Conservation (phyloP, 148 eudicot genomes). For the Amaranthus palmeri region DNA sequence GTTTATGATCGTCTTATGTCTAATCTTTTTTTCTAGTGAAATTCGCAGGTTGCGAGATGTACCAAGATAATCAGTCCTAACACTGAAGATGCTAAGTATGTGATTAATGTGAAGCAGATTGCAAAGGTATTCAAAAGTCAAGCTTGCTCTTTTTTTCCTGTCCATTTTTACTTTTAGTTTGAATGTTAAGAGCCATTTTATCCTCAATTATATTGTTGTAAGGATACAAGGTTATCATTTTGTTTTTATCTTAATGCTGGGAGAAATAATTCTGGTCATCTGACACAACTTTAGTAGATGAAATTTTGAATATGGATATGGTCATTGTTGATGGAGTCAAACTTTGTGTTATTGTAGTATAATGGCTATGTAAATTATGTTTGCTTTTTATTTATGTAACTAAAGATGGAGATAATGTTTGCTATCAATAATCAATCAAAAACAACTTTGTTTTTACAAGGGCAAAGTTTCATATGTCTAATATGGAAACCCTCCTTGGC, state of each 20-base stretch:
- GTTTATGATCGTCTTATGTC: neutral
- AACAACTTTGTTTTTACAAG: no score
- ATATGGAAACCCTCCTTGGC: no score
- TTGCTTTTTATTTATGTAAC: no score
- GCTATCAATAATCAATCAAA: no score
- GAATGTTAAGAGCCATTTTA: neutral
- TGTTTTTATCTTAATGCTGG: neutral
- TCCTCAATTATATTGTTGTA: neutral
- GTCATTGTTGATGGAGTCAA: no score
- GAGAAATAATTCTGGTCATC: neutral
- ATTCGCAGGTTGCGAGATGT: slow-evolving; percentile 84
- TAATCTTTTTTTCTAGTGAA: slow-evolving; percentile 13
- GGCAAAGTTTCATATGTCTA: no score
- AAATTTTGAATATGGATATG: no score
- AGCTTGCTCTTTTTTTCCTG: neutral
- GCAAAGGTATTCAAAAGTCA: slow-evolving; percentile 61
- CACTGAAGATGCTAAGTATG: slow-evolving; percentile 94
- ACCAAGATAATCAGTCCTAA: slow-evolving; percentile 96
- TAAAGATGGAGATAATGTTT: no score
- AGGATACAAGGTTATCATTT: neutral
- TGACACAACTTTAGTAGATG: no score
- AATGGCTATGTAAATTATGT: no score
- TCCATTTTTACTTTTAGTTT: neutral
- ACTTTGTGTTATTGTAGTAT: no score
- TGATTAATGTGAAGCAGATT: slow-evolving; percentile 89